Base-by-base conservation (phyloP, 805 yeast species). In the Cephaloascus fragrans region DNA sequence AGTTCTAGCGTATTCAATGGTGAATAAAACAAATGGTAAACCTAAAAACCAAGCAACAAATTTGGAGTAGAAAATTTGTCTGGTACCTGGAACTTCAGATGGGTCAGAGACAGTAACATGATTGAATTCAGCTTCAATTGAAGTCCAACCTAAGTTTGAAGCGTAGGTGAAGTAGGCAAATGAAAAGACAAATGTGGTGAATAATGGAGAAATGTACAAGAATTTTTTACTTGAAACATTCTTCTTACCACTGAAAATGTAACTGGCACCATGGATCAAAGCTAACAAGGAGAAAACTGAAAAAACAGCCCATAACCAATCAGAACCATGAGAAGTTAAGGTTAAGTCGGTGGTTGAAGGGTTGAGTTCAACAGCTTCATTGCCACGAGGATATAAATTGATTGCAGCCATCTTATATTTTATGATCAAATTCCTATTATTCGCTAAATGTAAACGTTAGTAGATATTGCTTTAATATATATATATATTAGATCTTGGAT, bases 251-350 rank as follows among this genome's bases (percentile, higher is more conserved):
- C 57, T 50, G 29, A 58, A 50, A 12, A 49, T 51, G 37, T 50
- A 60, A 34, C 55, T 33, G 6, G 46, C 41, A 4, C 35, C 41
- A 16, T 48, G 52, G 20, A 44, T 48, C 32, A 61, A 36, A 14
- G 74, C 50, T n/a, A 65, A 50, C 1, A 65, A 36, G 16, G 62
- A 62, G 47, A 75, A 69, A 31, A 75, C 38, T 3, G 73, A 53
- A 49, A 79, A 77, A 12, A 62, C 79, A 1, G 84, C 71, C 83
- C 83, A 79, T 46, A 73, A 63, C 83, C 83, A 79, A 53, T 73
- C 74, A 6, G 83, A 76, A 52, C 86, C 84, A 48, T 71, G 75
- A 12, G 51, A 44, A 10, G 82, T 77, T 26, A 79, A 43, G 40
- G 69, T 70, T 50, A 75, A 67, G 44, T 75, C 81, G 37, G 67